Evolutionary conservation across 257 asterid species (phyloP).

Genomic region (Rauvolfia tetraphylla): DNA sequence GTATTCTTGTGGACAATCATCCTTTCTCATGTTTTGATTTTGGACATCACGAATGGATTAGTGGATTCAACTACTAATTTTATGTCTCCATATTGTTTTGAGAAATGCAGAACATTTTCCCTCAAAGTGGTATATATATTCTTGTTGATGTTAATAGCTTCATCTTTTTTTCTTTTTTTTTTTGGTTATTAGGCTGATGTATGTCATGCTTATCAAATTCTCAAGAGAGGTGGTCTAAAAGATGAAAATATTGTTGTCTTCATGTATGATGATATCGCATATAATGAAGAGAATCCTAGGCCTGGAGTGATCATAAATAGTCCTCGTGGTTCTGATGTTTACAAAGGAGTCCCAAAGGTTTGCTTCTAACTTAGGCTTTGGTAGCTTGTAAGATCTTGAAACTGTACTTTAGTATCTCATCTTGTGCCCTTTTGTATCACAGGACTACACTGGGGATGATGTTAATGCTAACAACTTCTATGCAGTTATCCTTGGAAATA

Average conservation of each 20-base stretch:
- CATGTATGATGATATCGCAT: conserved; percentile 93
- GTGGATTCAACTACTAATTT: background rate
- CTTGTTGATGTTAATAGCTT: background rate
- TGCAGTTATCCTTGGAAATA: conserved; percentile 80
- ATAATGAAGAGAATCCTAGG: conserved; percentile 70
- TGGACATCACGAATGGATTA: background rate
- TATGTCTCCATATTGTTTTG: background rate
- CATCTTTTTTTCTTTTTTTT: conserved; percentile 13
- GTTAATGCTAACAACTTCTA: conserved; percentile 67
- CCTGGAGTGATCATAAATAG: conserved; percentile 84
- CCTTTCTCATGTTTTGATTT: too few relatives aligned
- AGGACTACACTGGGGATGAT: conserved; percentile 85
- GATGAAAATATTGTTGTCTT: conserved; percentile 87
- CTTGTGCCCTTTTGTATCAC: conserved; percentile 23
- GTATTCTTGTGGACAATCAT: background rate
- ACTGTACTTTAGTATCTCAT: conserved; percentile 20
- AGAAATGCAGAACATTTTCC: background rate
- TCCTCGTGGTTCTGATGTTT: conserved; percentile 84
- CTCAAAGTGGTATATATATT: background rate
- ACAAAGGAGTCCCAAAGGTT: conserved; percentile 96
- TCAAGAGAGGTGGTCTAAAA: conserved; percentile 81
- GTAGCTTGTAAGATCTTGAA: conserved; percentile 13
- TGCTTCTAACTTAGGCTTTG: conserved; percentile 11
- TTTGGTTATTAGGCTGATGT: conserved; percentile 79
- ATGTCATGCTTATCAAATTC: conserved; percentile 93